A percentile compares a stretch with the other conserved stretches of the same genome.
Evolutionary conservation across 2,329 filamentous ascomycete genomes (phyloP).

Genomic region (Talaromyces sp.): DNA sequence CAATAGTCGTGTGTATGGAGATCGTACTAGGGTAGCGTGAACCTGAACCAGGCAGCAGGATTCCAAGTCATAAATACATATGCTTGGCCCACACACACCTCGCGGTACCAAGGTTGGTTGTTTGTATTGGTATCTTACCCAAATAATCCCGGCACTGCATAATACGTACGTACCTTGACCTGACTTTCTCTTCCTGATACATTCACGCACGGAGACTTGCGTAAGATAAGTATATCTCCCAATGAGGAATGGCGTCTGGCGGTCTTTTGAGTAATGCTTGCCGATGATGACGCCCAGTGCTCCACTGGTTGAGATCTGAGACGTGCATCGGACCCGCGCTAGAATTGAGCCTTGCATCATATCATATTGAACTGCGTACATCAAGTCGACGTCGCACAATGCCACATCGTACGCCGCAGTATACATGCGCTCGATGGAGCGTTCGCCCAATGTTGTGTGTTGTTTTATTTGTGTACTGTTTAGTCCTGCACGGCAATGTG

Average conservation of each 20-base stretch:
- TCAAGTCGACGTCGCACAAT: neutral
- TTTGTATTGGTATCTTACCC: neutral
- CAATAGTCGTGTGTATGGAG: neutral
- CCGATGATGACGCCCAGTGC: slow-evolving; percentile 4
- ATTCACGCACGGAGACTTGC: neutral
- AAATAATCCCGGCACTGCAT: neutral
- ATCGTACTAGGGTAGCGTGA: neutral
- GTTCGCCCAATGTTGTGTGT: neutral
- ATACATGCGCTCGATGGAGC: neutral
- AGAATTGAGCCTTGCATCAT: slow-evolving; percentile 11
- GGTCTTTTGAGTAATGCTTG: neutral
- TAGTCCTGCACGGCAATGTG: neutral
- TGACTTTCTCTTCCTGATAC: neutral
- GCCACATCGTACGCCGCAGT: neutral
- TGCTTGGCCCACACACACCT: neutral
- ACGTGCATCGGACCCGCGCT: slow-evolving; percentile 5
- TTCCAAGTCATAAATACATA: neutral
- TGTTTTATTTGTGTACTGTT: neutral
- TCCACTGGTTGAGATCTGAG: slow-evolving; percentile 11
- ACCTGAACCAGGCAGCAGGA: slow-evolving; percentile 7
- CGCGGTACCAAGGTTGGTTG: neutral
- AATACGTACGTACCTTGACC: neutral
- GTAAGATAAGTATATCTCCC: neutral
- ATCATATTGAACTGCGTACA: neutral
- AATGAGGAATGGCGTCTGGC: neutral